phyloP scores from a whole-genome alignment of 2,329 filamentous ascomycete genomes.

The Zymoseptoria ardabiliae region DNA sequence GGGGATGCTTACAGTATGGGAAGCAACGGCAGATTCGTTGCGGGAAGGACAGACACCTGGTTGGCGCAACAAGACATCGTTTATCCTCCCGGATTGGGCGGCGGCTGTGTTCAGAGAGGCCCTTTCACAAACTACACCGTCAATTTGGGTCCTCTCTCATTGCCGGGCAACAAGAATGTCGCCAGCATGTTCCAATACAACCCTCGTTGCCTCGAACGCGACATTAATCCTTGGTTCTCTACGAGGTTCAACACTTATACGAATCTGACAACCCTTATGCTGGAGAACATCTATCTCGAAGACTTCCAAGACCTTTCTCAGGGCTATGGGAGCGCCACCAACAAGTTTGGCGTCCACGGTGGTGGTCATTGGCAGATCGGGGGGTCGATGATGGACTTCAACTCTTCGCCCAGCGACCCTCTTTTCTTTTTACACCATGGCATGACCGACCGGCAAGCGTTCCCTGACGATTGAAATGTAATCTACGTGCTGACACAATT shows the following conservation, averaged over 20 bases:
- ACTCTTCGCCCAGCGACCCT: conserved; percentile 41
- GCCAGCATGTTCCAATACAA: conserved; percentile 18
- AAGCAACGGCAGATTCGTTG: conserved; percentile 25
- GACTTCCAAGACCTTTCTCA: conserved; percentile 26
- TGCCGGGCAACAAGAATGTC: conserved; percentile 25
- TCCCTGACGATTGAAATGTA: conserved; percentile 4
- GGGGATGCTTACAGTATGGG: conserved; percentile 42
- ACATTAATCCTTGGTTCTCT: conserved; percentile 19
- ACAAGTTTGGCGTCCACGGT: conserved; percentile 34
- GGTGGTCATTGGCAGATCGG: conserved; percentile 43
- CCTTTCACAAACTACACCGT: conserved; percentile 43
- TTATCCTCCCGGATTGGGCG: conserved; percentile 46
- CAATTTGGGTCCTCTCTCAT: conserved; percentile 26
- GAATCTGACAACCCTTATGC: conserved; percentile 14
- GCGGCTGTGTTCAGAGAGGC: conserved; percentile 48
- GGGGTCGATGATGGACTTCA: conserved; percentile 40
- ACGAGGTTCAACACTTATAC: conserved; percentile 16
- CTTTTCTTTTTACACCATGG: conserved; percentile 45
- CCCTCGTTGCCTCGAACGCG: conserved; percentile 17
- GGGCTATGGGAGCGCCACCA: conserved; percentile 23
- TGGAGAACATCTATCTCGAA: conserved; percentile 16
- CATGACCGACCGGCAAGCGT: conserved; percentile 31
- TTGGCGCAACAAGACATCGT: conserved; percentile 25
- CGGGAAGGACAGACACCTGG: conserved; percentile 22
- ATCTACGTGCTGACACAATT: conserved; percentile 27